Evolutionary conservation across 192 early-diverging fungal genomes (phyloP), one percentile per base, ranked within the genome.

Genomic region (Chytriomyces sp.): DNA sequence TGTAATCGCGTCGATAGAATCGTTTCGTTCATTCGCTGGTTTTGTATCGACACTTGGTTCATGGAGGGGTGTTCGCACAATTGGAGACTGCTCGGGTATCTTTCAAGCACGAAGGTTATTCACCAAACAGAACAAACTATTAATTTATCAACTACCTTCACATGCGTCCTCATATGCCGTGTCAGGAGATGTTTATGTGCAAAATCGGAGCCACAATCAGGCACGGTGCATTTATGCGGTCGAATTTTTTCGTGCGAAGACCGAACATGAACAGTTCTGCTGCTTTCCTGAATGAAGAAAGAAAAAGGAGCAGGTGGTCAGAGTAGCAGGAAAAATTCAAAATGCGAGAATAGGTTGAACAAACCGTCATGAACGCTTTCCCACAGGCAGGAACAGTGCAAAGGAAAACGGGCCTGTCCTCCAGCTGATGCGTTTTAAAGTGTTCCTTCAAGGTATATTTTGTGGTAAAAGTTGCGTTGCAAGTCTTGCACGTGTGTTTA

Each of bases 351-450:
- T 50, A 20, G 18, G 84, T 53, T 28, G 76, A 50, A 13, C 74
- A 71, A 23, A 66, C 75, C 43, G 79, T 82, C 24, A 82, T 49
- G 47, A 85, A 86, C 9, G 81, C 77, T 64, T 81, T 63, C n/a
- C 77, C 57, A 44, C 87, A 88, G 9, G 69, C 83, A 0, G 80
- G 77, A 13, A 74, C 28, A 5, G 75, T 61, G 24, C 87, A 88
- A 1, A 70, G 43, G 50, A 79, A 80, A 24, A 81, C 57, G 3
- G 68, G 43, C 26, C 79, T 78, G 23, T 83, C 67, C 5, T 82
- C 80, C 16, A 82, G 69, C 13, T 83, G 82, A 11, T 59, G 63
- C 7, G 72, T 84, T 11, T 67, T 63, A 5, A 79, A 1, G 60
- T 88, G 87, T 2, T 60, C 28, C 3, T 61, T 69, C 44, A 85